Evolutionary conservation across 306 rosid species (phyloP), one percentile per base, ranked within the genome.

Genomic region (Vigna trinervia): DNA sequence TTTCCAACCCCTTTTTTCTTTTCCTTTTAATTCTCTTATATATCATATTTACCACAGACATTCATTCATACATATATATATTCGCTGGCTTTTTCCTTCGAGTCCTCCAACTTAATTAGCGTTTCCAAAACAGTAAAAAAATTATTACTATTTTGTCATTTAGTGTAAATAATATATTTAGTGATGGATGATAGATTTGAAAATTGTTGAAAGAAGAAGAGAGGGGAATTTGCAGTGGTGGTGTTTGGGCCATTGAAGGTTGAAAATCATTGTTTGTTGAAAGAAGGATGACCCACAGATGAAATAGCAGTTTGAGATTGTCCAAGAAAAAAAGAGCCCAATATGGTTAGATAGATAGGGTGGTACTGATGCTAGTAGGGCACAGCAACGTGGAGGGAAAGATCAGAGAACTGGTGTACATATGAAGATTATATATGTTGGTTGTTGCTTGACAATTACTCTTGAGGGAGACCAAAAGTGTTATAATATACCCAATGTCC

Each of bases 381-480:
- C 41, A 69, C 9, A 34, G 57, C 52, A 67, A 5, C 47, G 11
- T 11, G 64, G 34, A 36, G 23, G 14, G 60, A 52, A 52, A 72
- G 38, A 52, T 38, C 67, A 17, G 69, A 72, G 17, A 47, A 69
- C 23, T 43, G 15, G 19, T 47, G 28, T 17, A 23, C 74, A 74
- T 14, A 74, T 65, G 53, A 39, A 79, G 53, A 57, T 46, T 39
- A 13, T 8, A 26, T 69, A 14, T 69, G 43, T 48, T 66, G 80
- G 76, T 81, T 48, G 80, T 50, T 81, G 77, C 82, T 82, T 76
- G 76, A 38, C 86, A 30, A 23, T 76, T 75, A 72, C 77, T 80
- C 83, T 61, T 50, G 63, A 34, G 41, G 75, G 69, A 68, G 73
- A 68, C 86, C 81, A 69, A 77, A 39, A 77, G 76, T 46, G 34